Conservation (phyloP, 345 rosid species). For the Fremontodendron californicum region DNA sequence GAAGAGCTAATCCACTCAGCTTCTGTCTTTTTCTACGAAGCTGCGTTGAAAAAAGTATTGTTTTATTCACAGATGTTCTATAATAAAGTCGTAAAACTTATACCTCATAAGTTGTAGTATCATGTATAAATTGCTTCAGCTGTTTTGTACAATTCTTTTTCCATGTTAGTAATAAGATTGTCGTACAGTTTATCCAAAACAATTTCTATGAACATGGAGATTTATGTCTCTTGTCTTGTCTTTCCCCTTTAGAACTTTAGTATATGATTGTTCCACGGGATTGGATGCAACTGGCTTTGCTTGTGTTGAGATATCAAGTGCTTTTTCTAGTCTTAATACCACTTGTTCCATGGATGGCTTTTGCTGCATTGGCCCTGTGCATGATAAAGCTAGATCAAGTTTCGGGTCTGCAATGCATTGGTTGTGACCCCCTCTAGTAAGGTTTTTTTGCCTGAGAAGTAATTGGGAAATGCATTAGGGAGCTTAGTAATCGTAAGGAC, state of each 20-base stretch:
- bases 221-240: neutral
- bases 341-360: constrained; percentile 63
- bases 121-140: neutral
- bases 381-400: constrained; percentile 47
- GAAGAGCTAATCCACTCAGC: constrained; percentile 40
- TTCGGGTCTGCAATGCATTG: constrained; percentile 50
- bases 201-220: neutral
- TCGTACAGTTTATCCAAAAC: neutral
- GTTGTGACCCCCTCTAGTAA: constrained; percentile 37
- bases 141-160: constrained; percentile 21
- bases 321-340: constrained; percentile 34
- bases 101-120: neutral
- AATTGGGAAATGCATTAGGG: neutral
- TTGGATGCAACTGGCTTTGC: constrained; percentile 4
- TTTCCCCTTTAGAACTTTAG: neutral
- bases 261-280: neutral
- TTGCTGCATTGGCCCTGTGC: constrained; percentile 45
- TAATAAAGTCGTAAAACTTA: neutral
- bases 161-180: neutral
- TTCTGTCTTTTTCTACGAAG: constrained; percentile 34
- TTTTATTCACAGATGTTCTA: neutral
- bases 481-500: neutral
- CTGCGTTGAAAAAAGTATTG: constrained; percentile 19
- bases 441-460: constrained; percentile 40
- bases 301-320: constrained; percentile 32